Evolutionary conservation across 2,329 filamentous ascomycete species (phyloP), one percentile per base, ranked within the genome.

Genomic region (Alternaria angustiovoidea): DNA sequence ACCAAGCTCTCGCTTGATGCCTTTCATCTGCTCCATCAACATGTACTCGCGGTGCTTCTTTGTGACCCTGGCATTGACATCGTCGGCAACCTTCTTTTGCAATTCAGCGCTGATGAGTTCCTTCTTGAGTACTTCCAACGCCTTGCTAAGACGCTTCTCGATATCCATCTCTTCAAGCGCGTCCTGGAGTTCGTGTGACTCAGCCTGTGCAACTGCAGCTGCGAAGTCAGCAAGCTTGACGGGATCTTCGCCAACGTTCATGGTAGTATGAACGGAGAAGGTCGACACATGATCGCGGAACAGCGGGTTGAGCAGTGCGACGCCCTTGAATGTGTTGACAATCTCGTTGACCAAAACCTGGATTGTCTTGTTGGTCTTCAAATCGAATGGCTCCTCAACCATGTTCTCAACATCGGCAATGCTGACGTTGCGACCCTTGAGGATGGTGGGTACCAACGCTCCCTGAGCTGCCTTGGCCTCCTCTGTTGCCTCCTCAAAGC

Each of bases 21-120:
- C 95, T 83, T 98, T 98, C 94, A 99, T 97, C 79, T 99, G 96
- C 80, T 99, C 95, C 93, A 97, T 96, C 47, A 99, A 83, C 92
- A 93, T 98, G 81, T 98, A 99, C 76, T 99, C 95, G 53, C 95
- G 89, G 78, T 99, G 95, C 30, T 94, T 90, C 81, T 99, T 98
- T 71, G 94, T 94, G 54, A 99, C 98, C 81, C 97, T 97, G 74
- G 88, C 93, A 78, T 98, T 95, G 18, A 99, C 96, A 75, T 99
- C 95, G 81, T 97, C 97, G 59, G 91, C 93, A 59, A 99, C 98
- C 84, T 98, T 99, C 58, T 92, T 94, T 78, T 97, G 94, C 30
- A 99, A 84, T 76, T 98, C 92, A 0, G 95, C 95, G 70, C 98
- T 99, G 91, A 98, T 97, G 54, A 97, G 87, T 81, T 99, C 95